These are phyloP conservation scores for Ophiostoma perfectum DNA, from an alignment of 2,329 filamentous ascomycete species.

Conservation along the genomic window DNA sequence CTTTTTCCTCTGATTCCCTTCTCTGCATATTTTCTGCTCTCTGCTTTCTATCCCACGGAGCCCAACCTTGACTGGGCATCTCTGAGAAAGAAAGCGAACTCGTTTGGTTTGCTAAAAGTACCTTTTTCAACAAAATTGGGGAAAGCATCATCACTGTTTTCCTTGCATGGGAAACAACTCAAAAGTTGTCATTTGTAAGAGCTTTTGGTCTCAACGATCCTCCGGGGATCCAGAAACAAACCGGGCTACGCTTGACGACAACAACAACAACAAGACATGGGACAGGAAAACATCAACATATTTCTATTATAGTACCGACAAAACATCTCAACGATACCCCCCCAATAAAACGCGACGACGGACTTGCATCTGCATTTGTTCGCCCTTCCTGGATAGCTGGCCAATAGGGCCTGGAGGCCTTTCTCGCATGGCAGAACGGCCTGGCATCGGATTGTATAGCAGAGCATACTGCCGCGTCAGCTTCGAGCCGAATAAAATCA, in stretches of 20 bases:
- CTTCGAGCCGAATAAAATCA: not conserved
- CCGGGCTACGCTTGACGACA: conserved; percentile 20
- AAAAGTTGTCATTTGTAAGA: no score
- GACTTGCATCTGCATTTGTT: not conserved
- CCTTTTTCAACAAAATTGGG: conserved; percentile 30
- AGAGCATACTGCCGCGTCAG: not conserved
- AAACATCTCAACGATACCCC: conserved; percentile 39
- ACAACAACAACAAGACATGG: conserved; percentile 12
- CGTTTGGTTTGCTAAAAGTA: conserved; percentile 15
- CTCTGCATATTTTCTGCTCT: not conserved
- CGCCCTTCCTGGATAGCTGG: no score
- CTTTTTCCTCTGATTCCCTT: not conserved
- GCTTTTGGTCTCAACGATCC: no score
- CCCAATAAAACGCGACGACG: conserved; percentile 24
- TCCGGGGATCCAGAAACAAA: no score
- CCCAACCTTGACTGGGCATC: not conserved
- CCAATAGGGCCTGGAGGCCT: no score
- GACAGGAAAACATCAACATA: conserved; percentile 8
- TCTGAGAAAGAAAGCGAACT: not conserved
- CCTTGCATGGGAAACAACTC: no score
- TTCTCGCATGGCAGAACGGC: not conserved
- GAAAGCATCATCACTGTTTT: conserved; percentile 9
- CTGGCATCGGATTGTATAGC: not conserved
- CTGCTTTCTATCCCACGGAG: not conserved
- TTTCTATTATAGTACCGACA: conserved; percentile 23